Evolutionary conservation across 202 grass and related monocot species (phyloP), one percentile per base, ranked within the genome.

Genomic region (Zizania palustris): DNA sequence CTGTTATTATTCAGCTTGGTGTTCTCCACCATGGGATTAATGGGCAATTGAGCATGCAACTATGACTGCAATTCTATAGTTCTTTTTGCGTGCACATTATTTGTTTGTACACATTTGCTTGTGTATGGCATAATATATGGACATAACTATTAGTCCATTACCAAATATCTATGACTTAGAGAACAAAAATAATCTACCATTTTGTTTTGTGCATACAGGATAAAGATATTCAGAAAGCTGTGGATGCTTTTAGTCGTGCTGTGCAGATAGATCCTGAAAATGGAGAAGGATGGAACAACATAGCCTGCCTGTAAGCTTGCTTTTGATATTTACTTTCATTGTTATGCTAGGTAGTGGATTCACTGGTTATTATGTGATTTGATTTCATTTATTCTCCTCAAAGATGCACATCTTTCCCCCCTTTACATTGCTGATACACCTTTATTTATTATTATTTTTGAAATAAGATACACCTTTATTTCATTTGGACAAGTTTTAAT

Each of bases 201-300:
- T 79, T 73, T 84, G 18, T 72, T 87, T 56, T 77, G 11, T 70
- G 66, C 61, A 43, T 84, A 65, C 85, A 97, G 95, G 89, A 87
- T 55, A 88, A 90, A 81, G 95, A 98, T 85, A 68, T 83, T 77
- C 89, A 90, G 58, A 98, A 92, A 88, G 95, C 95, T 69, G 82
- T 98, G 45, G 95, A 98, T 77, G 91, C 91, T 38, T 98, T 94
- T 86, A 92, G 87, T 76, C 88, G 87, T 72, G 80, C 91, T 68
- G 91, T 98, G 50, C 95, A 98, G 86, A 88, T 98, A 78, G 95
- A 98, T 85, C 95, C 95, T 84, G 95, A 98, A 76, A 98, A 94
- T 65, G 95, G 95, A 81, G 95, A 98, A 88, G 95, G 89, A 84
- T 94, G 95, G 91, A 98, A 98, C 80, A 98, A 98, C 70, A 88